Evolutionary conservation across 179 eudicot species (phyloP).

Genomic region (Carnegiea gigantea): DNA sequence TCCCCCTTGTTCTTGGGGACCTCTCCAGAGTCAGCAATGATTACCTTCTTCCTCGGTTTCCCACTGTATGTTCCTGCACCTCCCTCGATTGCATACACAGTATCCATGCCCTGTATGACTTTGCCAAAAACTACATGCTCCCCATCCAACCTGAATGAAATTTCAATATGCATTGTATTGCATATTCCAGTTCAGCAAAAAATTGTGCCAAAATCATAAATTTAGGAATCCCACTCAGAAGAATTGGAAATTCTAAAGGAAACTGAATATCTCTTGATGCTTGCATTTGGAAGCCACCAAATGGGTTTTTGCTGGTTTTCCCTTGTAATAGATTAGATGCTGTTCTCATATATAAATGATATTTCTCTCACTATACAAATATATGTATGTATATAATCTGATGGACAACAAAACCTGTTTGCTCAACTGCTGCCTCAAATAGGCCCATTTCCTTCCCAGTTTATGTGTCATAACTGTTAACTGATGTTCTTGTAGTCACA

Average conservation of each 20-base stretch:
- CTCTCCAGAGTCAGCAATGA: constrained; percentile 83
- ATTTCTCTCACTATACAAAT: not conserved
- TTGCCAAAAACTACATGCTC: constrained; percentile 94
- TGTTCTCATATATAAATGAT: not conserved
- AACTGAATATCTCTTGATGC: not conserved
- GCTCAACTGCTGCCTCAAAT: not conserved
- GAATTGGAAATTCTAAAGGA: not conserved
- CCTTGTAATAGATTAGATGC: not conserved
- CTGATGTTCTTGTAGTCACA: too few relatives aligned
- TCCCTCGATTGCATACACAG: constrained; percentile 87
- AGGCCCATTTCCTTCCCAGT: not conserved
- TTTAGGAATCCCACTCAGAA: too few relatives aligned
- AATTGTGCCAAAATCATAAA: not conserved
- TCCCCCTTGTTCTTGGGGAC: constrained; percentile 83
- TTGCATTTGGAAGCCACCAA: not conserved
- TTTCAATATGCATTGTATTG: not conserved
- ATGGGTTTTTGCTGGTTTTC: not conserved
- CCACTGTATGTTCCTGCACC: constrained; percentile 95
- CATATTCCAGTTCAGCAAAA: not conserved
- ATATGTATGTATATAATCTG: too few relatives aligned
- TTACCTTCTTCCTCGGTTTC: constrained; percentile 90
- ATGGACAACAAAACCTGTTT: not conserved
- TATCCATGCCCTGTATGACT: constrained; percentile 94
- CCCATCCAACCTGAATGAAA: constrained; percentile 70
- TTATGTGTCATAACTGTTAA: not conserved